phyloP scores from a whole-genome alignment of 257 asterid species.

The Echium plantagineum region DNA sequence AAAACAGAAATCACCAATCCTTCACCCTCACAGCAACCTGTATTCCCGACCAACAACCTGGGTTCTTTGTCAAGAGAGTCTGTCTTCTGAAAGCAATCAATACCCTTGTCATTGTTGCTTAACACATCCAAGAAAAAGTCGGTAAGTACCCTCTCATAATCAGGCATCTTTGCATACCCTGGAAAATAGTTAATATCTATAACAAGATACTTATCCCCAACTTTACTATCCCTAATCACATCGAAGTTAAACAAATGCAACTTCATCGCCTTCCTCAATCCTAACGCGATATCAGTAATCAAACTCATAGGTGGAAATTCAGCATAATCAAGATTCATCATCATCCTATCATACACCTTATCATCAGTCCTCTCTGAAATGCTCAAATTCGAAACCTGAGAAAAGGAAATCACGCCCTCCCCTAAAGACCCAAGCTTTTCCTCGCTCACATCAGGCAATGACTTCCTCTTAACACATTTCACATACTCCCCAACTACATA shows the following conservation, averaged over 20 bases:
- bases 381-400: constrained; percentile 48
- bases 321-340: constrained; percentile 50
- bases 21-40: constrained; percentile 28
- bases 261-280: constrained; percentile 39
- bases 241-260: constrained; percentile 61
- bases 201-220: constrained; percentile 56
- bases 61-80: constrained; percentile 19
- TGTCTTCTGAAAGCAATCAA: constrained; percentile 15
- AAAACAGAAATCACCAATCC: constrained; percentile 8
- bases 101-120: constrained; percentile 12
- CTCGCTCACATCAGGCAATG: constrained; percentile 50
- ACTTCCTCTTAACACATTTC: constrained; percentile 65
- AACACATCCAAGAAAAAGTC: constrained; percentile 55
- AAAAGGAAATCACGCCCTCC: constrained; percentile 41
- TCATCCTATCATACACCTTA: constrained; percentile 23
- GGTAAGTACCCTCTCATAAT: constrained; percentile 50
- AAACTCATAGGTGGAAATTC: constrained; percentile 60
- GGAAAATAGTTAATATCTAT: constrained; percentile 74
- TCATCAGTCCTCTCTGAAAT: constrained; percentile 34
- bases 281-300: constrained; percentile 45
- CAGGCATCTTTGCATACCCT: constrained; percentile 70
- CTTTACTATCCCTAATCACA: constrained; percentile 54
- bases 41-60: constrained; percentile 31
- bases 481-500: constrained; percentile 70
- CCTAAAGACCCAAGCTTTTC: constrained; percentile 36